Conservation (phyloP, 495 filamentous ascomycete species). For the Cudoniella acicularis region DNA sequence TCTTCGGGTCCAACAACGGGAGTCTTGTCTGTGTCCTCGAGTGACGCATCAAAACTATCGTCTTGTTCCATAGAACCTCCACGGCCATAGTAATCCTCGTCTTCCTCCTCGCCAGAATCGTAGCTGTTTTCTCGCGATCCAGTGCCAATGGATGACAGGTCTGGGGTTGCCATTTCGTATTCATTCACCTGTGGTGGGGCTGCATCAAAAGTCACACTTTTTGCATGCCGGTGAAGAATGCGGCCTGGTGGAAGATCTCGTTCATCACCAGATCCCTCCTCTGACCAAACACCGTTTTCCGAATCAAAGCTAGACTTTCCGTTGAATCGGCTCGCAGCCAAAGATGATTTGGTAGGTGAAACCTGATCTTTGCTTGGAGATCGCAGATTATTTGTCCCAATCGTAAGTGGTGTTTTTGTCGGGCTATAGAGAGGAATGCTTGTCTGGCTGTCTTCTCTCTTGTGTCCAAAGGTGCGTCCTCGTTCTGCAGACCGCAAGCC, state of each 20-base stretch:
- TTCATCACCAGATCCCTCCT: constrained; percentile 52
- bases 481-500: constrained; percentile 41
- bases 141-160: constrained; percentile 82
- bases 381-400: constrained; percentile 32
- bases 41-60: constrained; percentile 88
- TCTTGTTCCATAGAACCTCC: constrained; percentile 67
- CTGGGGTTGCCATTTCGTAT: constrained; percentile 96
- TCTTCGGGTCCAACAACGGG: constrained; percentile 95
- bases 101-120: constrained; percentile 70
- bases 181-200: constrained; percentile 93
- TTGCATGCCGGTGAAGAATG: constrained; percentile 73
- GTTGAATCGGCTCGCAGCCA: constrained; percentile 68
- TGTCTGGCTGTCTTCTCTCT: constrained; percentile 43
- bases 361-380: constrained; percentile 70
- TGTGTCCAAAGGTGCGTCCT: constrained; percentile 33
- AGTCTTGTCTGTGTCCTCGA: constrained; percentile 95
- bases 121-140: constrained; percentile 88
- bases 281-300: constrained; percentile 69
- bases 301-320: constrained; percentile 63
- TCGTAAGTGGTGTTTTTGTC: constrained; percentile 13
- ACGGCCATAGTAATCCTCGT: constrained; percentile 67
- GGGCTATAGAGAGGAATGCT: constrained; percentile 41
- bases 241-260: constrained; percentile 51
- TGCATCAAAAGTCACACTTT: constrained; percentile 94
- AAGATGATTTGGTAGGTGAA: constrained; percentile 83